Evolutionary conservation across 2,329 filamentous ascomycete species (phyloP).

Genomic region (Pyricularia sp.): DNA sequence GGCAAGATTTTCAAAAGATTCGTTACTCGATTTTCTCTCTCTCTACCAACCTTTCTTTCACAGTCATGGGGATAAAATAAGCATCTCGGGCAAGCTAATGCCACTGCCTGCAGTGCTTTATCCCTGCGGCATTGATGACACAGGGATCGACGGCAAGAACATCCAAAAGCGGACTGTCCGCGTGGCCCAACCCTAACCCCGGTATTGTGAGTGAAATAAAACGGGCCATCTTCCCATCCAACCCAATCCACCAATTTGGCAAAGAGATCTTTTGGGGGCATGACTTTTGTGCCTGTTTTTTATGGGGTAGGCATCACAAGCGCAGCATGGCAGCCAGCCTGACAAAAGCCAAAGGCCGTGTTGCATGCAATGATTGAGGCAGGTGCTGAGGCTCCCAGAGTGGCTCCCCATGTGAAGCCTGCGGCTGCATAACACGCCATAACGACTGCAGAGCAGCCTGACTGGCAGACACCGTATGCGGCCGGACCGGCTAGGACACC

Average conservation of each 20-base stretch:
- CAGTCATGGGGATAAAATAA: neutral
- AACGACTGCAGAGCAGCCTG: neutral
- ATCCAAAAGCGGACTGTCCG: neutral
- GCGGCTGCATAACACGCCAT: neutral
- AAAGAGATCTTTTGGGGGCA: neutral
- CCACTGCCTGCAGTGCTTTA: neutral
- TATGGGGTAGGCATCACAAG: neutral
- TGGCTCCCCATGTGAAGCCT: neutral
- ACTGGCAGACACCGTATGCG: slow-evolving; percentile 1
- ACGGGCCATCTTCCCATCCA: neutral
- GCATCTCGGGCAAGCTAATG: neutral
- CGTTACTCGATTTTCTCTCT: neutral
- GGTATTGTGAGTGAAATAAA: neutral
- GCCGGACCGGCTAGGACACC: neutral
- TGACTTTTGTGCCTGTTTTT: neutral
- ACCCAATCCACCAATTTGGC: neutral
- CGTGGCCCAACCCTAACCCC: neutral
- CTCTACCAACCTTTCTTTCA: neutral
- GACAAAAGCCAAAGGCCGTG: neutral
- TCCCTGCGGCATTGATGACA: neutral
- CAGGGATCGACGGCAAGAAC: neutral
- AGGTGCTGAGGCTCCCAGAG: neutral
- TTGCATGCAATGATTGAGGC: neutral
- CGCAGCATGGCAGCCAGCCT: neutral
- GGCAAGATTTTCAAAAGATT: neutral